These are phyloP conservation scores for Xylaria sp. DNA, from an alignment of 2,329 filamentous ascomycete genomes.

Conservation along the genomic window DNA sequence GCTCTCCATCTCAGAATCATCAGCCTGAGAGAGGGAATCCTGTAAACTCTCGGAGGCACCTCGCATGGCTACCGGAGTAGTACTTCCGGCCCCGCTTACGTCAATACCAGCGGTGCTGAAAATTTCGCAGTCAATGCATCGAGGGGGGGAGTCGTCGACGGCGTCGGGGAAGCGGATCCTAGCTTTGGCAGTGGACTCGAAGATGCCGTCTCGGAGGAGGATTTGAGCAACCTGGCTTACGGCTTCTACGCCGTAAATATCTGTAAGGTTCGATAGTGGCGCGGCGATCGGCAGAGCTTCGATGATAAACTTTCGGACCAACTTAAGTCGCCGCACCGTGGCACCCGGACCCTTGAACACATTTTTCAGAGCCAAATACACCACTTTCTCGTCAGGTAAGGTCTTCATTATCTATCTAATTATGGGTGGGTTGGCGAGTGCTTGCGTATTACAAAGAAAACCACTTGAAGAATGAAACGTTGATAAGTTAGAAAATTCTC, in stretches of 20 bases:
- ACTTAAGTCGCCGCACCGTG: background rate
- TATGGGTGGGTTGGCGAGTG: background rate
- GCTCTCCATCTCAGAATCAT: background rate
- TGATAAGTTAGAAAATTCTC: background rate
- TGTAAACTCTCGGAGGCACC: background rate
- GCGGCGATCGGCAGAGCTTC: background rate
- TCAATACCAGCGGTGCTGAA: background rate
- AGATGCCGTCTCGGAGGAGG: background rate
- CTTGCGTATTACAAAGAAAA: background rate
- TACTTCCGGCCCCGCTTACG: background rate
- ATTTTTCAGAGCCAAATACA: background rate
- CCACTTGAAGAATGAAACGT: background rate
- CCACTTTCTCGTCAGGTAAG: background rate
- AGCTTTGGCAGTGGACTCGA: background rate
- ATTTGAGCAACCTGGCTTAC: background rate
- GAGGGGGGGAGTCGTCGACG: background rate
- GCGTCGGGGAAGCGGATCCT: background rate
- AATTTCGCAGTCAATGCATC: background rate
- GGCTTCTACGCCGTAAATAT: background rate
- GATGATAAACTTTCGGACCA: background rate
- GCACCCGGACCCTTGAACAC: background rate
- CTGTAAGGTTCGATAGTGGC: background rate
- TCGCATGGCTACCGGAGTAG: background rate
- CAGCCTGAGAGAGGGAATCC: background rate
- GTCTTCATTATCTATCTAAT: background rate